Evolutionary conservation across 371 early-diverging fungal genomes (phyloP), one percentile per base, ranked within the genome.

Genomic region (Mortierella sp.): DNA sequence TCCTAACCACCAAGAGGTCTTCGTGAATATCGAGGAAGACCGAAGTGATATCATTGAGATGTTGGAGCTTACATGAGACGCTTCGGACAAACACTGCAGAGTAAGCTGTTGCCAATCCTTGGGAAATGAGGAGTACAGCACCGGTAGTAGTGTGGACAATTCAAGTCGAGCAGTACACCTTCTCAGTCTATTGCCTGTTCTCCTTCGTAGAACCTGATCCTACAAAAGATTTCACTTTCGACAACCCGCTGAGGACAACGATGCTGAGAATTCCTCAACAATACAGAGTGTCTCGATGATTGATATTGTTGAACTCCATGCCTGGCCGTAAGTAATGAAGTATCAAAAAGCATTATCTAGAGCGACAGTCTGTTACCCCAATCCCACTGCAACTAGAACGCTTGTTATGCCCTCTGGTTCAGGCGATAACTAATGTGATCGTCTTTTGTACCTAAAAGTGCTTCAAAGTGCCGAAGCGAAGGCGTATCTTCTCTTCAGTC

Each of bases 1-100:
- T 0, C 95, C 96, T 1, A 93, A 92, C 76, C 90, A 94, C 82
- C 96, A 96, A 83, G 95, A 94, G 75, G 96, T 95, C 12, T 96
- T 90, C 84, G 89, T 89, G 5, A 88, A 91, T 70, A 75, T 70
- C 57, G 64, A 80, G 1, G 87, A 89, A 4, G 92, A 94, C 62
- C 89, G 90, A 67, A 92, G 91, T 79, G 70, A 95, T 21, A 93
- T 94, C 52, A 71, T 95, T 29, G 96, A 96, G 70, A 74, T 96
- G 14, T 75, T 95, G 29, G 91, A 95, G 62, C 72, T 83, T 65
- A 89, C 82, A 0, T 26, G 55, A 4, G 88, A 89, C 19, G 75
- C 83, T 2, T 7, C 68, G 18, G 75, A 81, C 53, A n/a, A n/a
- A n/a, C n/a, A n/a, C n/a, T n/a, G n/a, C n/a, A n/a, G n/a, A n/a